These are phyloP conservation scores for Lipomyces kockii DNA, from an alignment of 805 yeast genomes.

Conservation along the genomic window DNA sequence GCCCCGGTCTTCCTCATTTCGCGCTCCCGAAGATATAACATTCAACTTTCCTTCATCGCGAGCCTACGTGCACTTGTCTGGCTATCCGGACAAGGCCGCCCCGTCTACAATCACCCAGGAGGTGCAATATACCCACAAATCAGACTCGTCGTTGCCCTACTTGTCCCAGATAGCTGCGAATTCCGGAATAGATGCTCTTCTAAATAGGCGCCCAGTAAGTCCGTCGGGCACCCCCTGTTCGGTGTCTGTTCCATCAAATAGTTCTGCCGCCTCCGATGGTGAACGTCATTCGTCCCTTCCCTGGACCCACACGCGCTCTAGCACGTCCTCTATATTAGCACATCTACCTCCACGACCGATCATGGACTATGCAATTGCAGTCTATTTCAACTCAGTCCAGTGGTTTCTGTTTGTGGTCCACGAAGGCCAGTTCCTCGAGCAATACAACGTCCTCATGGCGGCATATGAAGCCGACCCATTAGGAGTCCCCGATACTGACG, in stretches of 20 bases:
- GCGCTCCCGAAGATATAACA: not conserved
- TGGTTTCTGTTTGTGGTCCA: constrained; percentile 27
- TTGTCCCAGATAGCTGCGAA: not conserved
- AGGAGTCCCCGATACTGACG: constrained; percentile 21
- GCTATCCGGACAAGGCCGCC: not conserved
- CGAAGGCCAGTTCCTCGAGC: constrained; percentile 20
- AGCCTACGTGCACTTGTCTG: not conserved
- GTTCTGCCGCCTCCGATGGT: not conserved
- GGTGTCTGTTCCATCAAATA: not conserved
- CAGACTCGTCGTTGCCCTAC: not conserved
- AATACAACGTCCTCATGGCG: constrained; percentile 10
- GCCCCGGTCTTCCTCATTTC: not conserved
- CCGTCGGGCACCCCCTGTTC: not conserved
- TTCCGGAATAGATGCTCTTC: not conserved
- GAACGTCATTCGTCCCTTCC: constrained; percentile 3
- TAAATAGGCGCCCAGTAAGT: not conserved
- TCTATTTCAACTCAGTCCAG: constrained; percentile 28
- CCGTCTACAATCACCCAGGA: not conserved
- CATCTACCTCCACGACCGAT: constrained; percentile 27
- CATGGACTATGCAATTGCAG: constrained; percentile 22
- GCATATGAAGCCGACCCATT: constrained; percentile 20
- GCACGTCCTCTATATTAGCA: constrained; percentile 20
- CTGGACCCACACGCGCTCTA: constrained; percentile 20
- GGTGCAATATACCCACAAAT: not conserved
- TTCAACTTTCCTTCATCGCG: not conserved